These are phyloP conservation scores for Fusarium hainanense DNA, from an alignment of 2,329 filamentous ascomycete species.

Conservation along the genomic window DNA sequence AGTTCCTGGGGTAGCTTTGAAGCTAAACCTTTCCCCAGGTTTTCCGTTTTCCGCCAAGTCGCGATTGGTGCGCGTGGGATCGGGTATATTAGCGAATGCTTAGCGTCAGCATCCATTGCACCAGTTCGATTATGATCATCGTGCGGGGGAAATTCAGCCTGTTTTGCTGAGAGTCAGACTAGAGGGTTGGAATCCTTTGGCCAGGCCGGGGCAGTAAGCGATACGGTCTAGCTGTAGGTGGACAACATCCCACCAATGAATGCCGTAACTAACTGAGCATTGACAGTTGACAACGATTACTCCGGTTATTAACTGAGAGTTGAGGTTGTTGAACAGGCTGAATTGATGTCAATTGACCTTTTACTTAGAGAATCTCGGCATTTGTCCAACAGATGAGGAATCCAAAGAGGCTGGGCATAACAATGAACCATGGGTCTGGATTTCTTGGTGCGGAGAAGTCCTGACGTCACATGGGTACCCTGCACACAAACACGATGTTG, in stretches of 20 bases:
- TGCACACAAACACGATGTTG: conserved; percentile 1
- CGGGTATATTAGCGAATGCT: conserved; percentile 23
- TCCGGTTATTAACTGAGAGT: not conserved
- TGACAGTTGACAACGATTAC: not conserved
- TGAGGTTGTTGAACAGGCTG: not conserved
- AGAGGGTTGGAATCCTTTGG: conserved; percentile 3
- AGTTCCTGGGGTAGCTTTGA: conserved; percentile 17
- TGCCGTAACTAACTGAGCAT: not conserved
- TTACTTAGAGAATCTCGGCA: not conserved
- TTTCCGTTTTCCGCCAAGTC: conserved; percentile 11
- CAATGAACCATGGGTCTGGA: not conserved
- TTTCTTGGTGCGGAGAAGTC: conserved; percentile 9
- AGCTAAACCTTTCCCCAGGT: conserved; percentile 38
- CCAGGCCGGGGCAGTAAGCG: conserved; percentile 23
- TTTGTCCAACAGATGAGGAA: not conserved
- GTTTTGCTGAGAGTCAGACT: not conserved
- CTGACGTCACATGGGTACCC: conserved; percentile 23
- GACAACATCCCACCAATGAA: conserved; percentile 11
- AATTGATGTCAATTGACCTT: not conserved
- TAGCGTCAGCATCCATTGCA: conserved; percentile 14
- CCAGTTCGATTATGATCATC: conserved; percentile 34
- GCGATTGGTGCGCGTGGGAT: conserved; percentile 32
- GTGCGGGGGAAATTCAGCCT: conserved; percentile 35
- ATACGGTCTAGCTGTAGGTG: not conserved
- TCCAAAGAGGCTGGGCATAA: conserved; percentile 14